A percentile compares a stretch with the other conserved stretches of the same genome.
These are phyloP conservation scores for Coemansia sp. DNA, from an alignment of 192 early-diverging fungal genomes.

Conservation along the genomic window DNA sequence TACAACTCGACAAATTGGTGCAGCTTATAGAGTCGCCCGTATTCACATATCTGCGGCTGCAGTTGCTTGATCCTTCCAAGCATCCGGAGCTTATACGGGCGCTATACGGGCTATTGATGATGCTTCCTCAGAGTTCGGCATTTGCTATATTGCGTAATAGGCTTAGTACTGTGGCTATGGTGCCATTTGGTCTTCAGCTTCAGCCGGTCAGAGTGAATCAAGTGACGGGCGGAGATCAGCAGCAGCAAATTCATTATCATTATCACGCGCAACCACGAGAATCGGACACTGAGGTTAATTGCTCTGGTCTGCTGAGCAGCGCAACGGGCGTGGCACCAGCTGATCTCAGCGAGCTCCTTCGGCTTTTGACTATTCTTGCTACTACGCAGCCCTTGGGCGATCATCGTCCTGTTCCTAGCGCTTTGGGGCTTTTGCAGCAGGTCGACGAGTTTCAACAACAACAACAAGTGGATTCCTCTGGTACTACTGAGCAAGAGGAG, in stretches of 20 bases:
- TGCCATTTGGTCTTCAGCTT: not conserved
- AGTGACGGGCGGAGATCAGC: not conserved
- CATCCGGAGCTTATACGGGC: conserved; percentile 91
- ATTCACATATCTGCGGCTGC: conserved; percentile 92
- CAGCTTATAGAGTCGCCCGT: conserved; percentile 97
- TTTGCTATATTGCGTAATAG: conserved; percentile 94
- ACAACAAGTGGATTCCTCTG: not conserved
- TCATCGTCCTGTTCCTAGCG: not conserved
- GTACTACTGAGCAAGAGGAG: not conserved
- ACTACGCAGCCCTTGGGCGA: not conserved
- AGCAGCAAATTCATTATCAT: conserved; percentile 24
- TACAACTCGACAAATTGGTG: conserved; percentile 98
- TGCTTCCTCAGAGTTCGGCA: conserved; percentile 93
- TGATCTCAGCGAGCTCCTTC: conserved; percentile 24
- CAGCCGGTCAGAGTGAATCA: not conserved
- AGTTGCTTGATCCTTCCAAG: conserved; percentile 87
- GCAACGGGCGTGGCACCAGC: conserved; percentile 19
- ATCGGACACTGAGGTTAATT: not conserved
- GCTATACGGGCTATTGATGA: conserved; percentile 94
- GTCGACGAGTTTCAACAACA: conserved; percentile 27
- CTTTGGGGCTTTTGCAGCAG: conserved; percentile 20
- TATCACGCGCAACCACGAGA: conserved; percentile 7
- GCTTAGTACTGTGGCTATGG: conserved; percentile 73
- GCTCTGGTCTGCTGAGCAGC: conserved; percentile 13
- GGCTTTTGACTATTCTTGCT: conserved; percentile 13